Evolutionary conservation across 345 rosid genomes (phyloP).

Genomic region (Syzygium aqueum): DNA sequence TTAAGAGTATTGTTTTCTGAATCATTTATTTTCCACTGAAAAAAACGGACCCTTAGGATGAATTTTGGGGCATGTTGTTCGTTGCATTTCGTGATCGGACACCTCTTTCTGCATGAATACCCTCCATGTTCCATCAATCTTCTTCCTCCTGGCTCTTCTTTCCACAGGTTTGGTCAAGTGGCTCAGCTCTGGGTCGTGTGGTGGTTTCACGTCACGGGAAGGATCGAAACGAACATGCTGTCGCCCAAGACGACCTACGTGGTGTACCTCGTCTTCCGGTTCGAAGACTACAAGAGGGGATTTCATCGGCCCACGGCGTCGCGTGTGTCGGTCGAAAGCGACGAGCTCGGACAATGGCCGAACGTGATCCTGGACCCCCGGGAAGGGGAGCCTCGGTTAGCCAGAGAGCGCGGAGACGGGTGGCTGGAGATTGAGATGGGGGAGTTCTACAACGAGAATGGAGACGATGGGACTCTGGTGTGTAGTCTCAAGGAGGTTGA

Average conservation of each 20-base stretch:
- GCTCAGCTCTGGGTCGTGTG: background rate
- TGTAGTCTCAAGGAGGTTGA: background rate
- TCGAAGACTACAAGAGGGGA: background rate
- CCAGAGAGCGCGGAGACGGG: background rate
- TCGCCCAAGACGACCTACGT: background rate
- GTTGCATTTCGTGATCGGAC: background rate
- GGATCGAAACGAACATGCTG: background rate
- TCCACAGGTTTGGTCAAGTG: background rate
- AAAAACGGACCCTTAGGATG: no score
- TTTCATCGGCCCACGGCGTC: background rate
- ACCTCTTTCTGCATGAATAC: background rate
- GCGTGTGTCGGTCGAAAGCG: background rate
- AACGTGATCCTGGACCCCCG: background rate
- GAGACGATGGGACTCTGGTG: background rate
- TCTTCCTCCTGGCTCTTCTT: background rate
- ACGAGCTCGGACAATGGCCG: background rate
- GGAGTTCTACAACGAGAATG: background rate
- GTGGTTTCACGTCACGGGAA: background rate
- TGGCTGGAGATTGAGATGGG: background rate
- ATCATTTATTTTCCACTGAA: no score
- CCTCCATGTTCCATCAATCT: background rate
- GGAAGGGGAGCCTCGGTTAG: background rate
- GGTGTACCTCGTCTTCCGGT: background rate
- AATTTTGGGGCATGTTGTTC: no score
- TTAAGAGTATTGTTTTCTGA: background rate